A percentile compares a stretch with the other conserved stretches of the same genome.
These are phyloP conservation scores for Pterocarpus santalinus DNA, from an alignment of 306 rosid genomes.

Conservation along the genomic window DNA sequence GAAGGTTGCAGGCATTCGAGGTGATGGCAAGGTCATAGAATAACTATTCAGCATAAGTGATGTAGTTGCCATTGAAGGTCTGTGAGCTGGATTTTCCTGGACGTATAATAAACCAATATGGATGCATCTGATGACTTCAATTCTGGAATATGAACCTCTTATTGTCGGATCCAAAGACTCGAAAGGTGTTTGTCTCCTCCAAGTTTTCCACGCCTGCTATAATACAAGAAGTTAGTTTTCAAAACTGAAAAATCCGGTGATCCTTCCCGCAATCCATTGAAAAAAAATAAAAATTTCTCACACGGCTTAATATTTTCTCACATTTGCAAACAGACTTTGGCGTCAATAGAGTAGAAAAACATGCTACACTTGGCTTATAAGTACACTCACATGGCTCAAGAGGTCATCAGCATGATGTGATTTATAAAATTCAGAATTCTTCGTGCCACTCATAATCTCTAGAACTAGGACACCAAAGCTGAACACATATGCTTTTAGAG, in stretches of 20 bases:
- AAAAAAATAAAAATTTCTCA: too few species aligned
- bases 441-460: slow-evolving; percentile 64
- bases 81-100: slow-evolving; percentile 57
- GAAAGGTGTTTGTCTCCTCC: slow-evolving; percentile 51
- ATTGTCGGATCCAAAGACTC: slow-evolving; percentile 58
- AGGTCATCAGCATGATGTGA: slow-evolving; percentile 47
- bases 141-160: slow-evolving; percentile 53
- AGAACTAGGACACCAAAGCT: slow-evolving; percentile 59
- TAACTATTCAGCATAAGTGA: slow-evolving; percentile 57
- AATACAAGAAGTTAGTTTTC: not conserved
- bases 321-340: not conserved
- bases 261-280: not conserved
- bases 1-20: slow-evolving; percentile 48
- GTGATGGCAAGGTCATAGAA: slow-evolving; percentile 50
- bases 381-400: slow-evolving; percentile 56
- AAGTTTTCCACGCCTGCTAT: slow-evolving; percentile 58
- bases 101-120: slow-evolving; percentile 47
- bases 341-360: not conserved
- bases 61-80: slow-evolving; percentile 64
- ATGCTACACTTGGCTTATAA: not conserved
- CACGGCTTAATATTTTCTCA: too few species aligned
- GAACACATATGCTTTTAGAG: slow-evolving; percentile 53
- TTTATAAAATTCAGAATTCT: slow-evolving; percentile 43
- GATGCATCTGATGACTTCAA: slow-evolving; percentile 48
- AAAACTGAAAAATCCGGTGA: not conserved